Conservation (phyloP, 2,329 filamentous ascomycete genomes). For the Hirsutella thompsonii region DNA sequence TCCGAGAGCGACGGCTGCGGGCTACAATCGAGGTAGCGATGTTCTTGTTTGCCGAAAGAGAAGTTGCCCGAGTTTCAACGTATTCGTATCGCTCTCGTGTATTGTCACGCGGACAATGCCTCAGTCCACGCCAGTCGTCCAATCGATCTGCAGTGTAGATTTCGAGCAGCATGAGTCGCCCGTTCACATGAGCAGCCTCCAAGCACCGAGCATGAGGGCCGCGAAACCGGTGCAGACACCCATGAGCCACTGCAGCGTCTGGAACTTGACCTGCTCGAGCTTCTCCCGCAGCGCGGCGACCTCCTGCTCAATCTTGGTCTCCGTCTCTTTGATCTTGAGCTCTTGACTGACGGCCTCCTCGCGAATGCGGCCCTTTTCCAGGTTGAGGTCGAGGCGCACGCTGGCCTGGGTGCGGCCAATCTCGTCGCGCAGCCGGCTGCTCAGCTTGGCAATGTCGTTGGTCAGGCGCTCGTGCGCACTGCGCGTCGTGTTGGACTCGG, state of each 20-base stretch:
- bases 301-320: slow-evolving; percentile 97
- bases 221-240: slow-evolving; percentile 61
- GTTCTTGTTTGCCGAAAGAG: no score
- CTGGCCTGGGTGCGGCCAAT: slow-evolving; percentile 89
- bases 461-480: slow-evolving; percentile 83
- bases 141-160: no score
- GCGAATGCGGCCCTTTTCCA: slow-evolving; percentile 91
- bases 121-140: no score
- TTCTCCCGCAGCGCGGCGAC: slow-evolving; percentile 81
- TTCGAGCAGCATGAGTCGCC: background rate
- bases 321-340: slow-evolving; percentile 96
- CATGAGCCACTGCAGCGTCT: slow-evolving; percentile 96
- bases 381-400: slow-evolving; percentile 81
- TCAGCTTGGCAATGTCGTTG: slow-evolving; percentile 91
- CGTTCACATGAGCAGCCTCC: slow-evolving; percentile 52
- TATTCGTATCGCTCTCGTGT: no score
- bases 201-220: slow-evolving; percentile 54
- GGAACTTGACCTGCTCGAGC: slow-evolving; percentile 95
- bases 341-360: slow-evolving; percentile 96
- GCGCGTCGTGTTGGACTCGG: slow-evolving; percentile 78
- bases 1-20: no score
- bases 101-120: no score
- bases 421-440: slow-evolving; percentile 79
- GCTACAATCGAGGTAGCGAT: no score
- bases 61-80: no score